Percentiles rank a stretch among this genome's conserved stretches.
These are phyloP conservation scores for Talaromyces sp. DNA, from an alignment of 2,329 filamentous ascomycete genomes.

Conservation along the genomic window DNA sequence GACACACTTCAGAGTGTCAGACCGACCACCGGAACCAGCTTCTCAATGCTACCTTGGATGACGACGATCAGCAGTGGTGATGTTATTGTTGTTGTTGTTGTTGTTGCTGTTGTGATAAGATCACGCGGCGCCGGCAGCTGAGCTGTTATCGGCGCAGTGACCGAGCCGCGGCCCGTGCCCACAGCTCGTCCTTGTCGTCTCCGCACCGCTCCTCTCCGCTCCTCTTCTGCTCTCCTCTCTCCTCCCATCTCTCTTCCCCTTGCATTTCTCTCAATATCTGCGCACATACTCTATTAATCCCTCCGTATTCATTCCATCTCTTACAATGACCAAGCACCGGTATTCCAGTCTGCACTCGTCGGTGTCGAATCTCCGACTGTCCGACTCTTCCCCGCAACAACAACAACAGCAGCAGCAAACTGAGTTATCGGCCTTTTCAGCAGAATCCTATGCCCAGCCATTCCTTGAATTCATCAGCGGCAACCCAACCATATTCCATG, in stretches of 20 bases:
- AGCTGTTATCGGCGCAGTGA: background rate
- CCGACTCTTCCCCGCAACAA: conserved; percentile 13
- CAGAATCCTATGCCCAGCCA: conserved; percentile 68
- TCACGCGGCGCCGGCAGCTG: conserved; percentile 14
- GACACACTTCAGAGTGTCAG: background rate
- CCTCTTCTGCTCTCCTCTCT: background rate
- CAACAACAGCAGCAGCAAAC: conserved; percentile 10
- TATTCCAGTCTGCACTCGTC: conserved; percentile 21
- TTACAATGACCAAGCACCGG: conserved; percentile 28
- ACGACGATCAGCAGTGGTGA: background rate
- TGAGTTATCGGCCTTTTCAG: conserved; percentile 17
- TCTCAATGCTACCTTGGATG: background rate
- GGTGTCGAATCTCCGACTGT: conserved; percentile 25
- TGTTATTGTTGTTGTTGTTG: background rate
- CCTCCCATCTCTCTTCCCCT: background rate
- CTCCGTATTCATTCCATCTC: background rate
- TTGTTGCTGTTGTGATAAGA: conserved; percentile 13
- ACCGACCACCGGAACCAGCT: background rate
- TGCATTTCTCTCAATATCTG: background rate
- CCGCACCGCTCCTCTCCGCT: background rate
- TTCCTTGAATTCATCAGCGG: conserved; percentile 82
- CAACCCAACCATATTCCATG: conserved; percentile 91
- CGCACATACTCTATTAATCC: background rate
- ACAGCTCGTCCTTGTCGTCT: background rate
- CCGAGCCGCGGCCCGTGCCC: background rate